These are phyloP conservation scores for Pseudocercospora fijiensis DNA, from an alignment of 2,329 filamentous ascomycete species.

Conservation along the genomic window DNA sequence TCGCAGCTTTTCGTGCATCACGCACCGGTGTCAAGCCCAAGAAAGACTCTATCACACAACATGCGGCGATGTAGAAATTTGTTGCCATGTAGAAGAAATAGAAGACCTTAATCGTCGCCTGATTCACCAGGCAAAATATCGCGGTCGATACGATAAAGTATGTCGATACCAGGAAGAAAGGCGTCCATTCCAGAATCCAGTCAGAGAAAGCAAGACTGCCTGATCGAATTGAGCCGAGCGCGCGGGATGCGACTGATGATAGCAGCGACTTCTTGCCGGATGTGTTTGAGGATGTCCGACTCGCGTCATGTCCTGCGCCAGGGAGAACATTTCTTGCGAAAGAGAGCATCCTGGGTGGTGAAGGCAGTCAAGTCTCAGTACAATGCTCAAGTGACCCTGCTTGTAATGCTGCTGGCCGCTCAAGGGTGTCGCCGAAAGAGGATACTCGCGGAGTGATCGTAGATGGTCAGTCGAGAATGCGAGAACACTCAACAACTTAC, in stretches of 20 bases:
- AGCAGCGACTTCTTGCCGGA: slow-evolving; percentile 16
- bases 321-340: slow-evolving; percentile 16
- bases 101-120: slow-evolving; percentile 34
- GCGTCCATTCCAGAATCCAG: slow-evolving; percentile 36
- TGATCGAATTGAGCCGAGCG: slow-evolving; percentile 13
- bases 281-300: slow-evolving; percentile 6
- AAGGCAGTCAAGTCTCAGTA: not conserved
- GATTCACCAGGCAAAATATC: slow-evolving; percentile 33
- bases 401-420: not conserved
- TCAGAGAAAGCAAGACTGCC: slow-evolving; percentile 30
- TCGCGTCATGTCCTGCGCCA: slow-evolving; percentile 12
- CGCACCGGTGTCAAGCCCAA: slow-evolving; percentile 36
- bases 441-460: not conserved
- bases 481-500: not conserved
- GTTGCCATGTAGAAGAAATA: slow-evolving; percentile 38
- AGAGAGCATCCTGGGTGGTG: slow-evolving; percentile 15
- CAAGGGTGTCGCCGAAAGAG: not conserved
- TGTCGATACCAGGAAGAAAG: slow-evolving; percentile 31
- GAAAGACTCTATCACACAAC: slow-evolving; percentile 35
- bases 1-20: slow-evolving; percentile 31
- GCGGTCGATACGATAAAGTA: slow-evolving; percentile 37
- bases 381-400: not conserved
- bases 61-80: slow-evolving; percentile 36
- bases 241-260: slow-evolving; percentile 20
- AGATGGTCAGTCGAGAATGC: not conserved